Conservation (phyloP, 768 basidiomycete species). For the Boletus rubescentipes region DNA sequence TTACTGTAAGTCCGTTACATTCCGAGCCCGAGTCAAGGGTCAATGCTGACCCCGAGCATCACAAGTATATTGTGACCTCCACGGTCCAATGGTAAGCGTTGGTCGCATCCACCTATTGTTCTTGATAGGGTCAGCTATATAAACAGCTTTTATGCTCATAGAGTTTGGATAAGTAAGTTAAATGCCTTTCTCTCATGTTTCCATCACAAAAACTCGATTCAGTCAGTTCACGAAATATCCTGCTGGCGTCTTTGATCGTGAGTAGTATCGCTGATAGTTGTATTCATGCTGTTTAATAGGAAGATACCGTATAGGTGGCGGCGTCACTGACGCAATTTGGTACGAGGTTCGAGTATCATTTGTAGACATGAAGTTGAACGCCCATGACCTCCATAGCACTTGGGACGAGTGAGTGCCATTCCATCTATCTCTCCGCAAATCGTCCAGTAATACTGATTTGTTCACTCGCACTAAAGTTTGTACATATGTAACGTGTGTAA, state of each 20-base stretch:
- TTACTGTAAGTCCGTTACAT: neutral
- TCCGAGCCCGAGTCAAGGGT: too few relatives aligned
- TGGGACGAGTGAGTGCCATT: conserved; percentile 7
- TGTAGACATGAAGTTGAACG: neutral
- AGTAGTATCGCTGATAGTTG: neutral
- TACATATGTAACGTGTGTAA: neutral
- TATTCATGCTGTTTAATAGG: neutral
- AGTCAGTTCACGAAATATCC: conserved; percentile 7
- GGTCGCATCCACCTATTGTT: neutral
- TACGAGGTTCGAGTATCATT: neutral
- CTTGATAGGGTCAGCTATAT: neutral
- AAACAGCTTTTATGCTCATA: conserved; percentile 12
- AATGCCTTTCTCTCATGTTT: too few relatives aligned
- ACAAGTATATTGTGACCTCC: conserved; percentile 1
- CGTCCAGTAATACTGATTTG: neutral
- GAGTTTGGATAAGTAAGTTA: conserved; percentile 17
- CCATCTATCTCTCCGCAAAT: too few relatives aligned
- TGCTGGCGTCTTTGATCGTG: conserved; percentile 7
- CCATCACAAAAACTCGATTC: neutral
- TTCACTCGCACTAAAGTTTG: neutral
- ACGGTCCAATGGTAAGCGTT: conserved; percentile 12
- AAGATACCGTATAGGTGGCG: neutral
- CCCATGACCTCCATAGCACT: neutral
- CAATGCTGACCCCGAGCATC: neutral
- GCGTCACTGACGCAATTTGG: conserved; percentile 6